Evolutionary conservation across 371 early-diverging fungal genomes (phyloP), one percentile per base, ranked within the genome.

Genomic region (Circinella umbellata): DNA sequence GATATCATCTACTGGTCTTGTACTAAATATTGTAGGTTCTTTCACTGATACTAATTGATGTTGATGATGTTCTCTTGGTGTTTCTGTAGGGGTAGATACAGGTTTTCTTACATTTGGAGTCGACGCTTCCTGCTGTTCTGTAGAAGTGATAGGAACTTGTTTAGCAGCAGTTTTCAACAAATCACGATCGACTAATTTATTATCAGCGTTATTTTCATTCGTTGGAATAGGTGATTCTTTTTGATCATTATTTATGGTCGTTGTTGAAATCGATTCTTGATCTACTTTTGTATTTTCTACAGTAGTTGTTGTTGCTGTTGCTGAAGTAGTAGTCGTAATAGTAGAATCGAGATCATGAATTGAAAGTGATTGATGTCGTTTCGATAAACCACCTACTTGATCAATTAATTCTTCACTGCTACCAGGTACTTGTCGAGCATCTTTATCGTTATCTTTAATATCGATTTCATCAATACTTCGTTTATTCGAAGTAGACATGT

Each of bases 1-100:
- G 20, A 92, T 79, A 66, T 92, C 92, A 57, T 92, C 90, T n/a
- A 84, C 64, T 0, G 81, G 78, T 69, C 68, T 76, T 18, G 68
- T 51, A 37, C 73, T 73, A 63, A 85, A 82, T 15, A 85, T 82
- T 0, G 82, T 78, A 35, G 78, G 76, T 63, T 80, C 79, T 38
- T 48, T 57, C 27, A 7, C 10, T 57, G 57, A 34, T 10, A 57
- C 57, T 10, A 57, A 7, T 57, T 53, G 53, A 15, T 53, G 20
- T n/a, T 53, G 53, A n/a, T 34, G 57, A 57, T 57, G 57, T 36
- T 27, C 54, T n/a, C 34, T 61, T 18, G 61, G 20, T 34, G n/a
- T 55, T 8, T 9, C 11, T 46, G 39, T 27, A 37, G 46, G 3
- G 9, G 46, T 4, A 1, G 63, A 62, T 20, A 17, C 51, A 1